phyloP scores from a whole-genome alignment of 805 yeast species.

The Candida parachauliodes region DNA sequence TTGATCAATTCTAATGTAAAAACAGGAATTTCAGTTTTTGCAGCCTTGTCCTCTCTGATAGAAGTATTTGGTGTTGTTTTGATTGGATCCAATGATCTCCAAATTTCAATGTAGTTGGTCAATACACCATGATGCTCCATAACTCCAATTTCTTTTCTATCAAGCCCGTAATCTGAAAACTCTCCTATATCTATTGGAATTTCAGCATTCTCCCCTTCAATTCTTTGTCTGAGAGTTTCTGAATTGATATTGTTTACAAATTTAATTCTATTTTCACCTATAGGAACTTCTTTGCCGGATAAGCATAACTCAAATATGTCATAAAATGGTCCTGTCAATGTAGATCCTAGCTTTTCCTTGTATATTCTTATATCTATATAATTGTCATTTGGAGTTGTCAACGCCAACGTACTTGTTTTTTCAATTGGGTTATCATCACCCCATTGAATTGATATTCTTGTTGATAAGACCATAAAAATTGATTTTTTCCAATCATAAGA shows the following conservation, averaged over 20 bases:
- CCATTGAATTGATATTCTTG: conserved; percentile 54
- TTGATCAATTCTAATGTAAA: conserved; percentile 7
- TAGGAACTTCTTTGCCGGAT: conserved; percentile 45
- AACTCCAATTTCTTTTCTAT: conserved; percentile 47
- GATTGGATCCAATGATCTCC: conserved; percentile 49
- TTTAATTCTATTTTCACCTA: conserved; percentile 32
- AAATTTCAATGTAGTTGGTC: conserved; percentile 49
- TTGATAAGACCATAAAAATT: conserved; percentile 33
- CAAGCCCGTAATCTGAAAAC: conserved; percentile 36
- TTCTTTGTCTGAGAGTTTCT: conserved; percentile 17
- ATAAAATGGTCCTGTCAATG: conserved; percentile 14
- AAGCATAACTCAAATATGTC: conserved; percentile 54
- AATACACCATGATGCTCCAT: conserved; percentile 42
- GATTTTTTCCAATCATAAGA: no score
- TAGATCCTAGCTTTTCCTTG: conserved; percentile 6
- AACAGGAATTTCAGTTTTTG: conserved; percentile 4
- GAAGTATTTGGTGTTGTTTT: conserved; percentile 23
- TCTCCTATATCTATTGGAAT: conserved; percentile 35
- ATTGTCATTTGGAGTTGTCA: conserved; percentile 39
- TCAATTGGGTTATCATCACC: conserved; percentile 40
- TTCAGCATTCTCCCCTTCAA: not conserved
- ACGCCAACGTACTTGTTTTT: conserved; percentile 45
- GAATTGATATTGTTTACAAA: conserved; percentile 46
- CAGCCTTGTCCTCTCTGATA: conserved; percentile 18
- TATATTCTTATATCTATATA: conserved; percentile 46